These are phyloP conservation scores for Abelmoschus esculentus DNA, from an alignment of 345 rosid genomes.

Conservation along the genomic window DNA sequence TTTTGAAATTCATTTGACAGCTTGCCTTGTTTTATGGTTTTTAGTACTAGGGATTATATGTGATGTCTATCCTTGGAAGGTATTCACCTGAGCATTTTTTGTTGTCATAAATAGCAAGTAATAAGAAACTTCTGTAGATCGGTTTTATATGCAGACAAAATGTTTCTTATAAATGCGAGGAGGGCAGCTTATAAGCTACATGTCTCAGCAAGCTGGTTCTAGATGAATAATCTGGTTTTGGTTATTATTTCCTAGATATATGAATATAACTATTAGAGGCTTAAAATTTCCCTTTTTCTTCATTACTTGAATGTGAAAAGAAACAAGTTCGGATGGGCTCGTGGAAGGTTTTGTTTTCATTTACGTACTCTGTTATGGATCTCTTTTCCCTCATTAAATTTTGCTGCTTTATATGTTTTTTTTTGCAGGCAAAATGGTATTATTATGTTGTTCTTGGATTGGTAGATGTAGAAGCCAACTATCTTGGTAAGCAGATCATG, in stretches of 20 bases:
- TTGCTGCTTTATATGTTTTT: conserved; percentile 8
- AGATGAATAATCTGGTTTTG: background rate
- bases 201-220: background rate
- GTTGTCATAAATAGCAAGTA: background rate
- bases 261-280: background rate
- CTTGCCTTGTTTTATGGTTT: background rate
- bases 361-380: background rate
- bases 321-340: background rate
- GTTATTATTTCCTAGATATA: background rate
- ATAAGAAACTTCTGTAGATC: background rate
- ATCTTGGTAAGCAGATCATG: conserved; percentile 56
- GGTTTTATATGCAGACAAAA: background rate
- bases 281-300: background rate
- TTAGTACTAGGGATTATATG: background rate
- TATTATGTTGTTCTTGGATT: conserved; percentile 61
- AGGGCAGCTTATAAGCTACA: background rate
- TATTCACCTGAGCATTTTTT: background rate
- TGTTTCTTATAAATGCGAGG: background rate
- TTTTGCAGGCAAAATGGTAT: conserved; percentile 83
- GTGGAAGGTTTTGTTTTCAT: background rate
- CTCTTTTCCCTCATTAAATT: background rate
- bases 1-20: background rate
- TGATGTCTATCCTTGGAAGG: background rate
- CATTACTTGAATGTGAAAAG: background rate
- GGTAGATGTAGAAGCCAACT: conserved; percentile 82